A percentile compares a stretch with the other conserved stretches of the same genome.
Evolutionary conservation across 306 rosid genomes (phyloP).

Genomic region (Notholithocarpus densiflorus): DNA sequence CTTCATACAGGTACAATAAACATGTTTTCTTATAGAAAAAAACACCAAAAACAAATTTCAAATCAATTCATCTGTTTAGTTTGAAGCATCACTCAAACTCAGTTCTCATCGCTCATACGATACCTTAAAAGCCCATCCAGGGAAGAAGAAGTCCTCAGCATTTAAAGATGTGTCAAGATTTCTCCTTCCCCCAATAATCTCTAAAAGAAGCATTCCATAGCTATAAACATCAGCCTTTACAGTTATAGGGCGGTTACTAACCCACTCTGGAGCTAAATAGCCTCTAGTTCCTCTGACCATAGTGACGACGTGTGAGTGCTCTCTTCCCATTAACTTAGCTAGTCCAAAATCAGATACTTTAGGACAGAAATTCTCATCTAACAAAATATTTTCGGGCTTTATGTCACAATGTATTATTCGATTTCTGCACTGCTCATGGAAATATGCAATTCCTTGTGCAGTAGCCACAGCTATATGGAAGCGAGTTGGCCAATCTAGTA

Average conservation of each 20-base stretch:
- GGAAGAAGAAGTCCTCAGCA: constrained; percentile 85
- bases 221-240: constrained; percentile 97
- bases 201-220: constrained; percentile 90
- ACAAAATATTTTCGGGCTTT: constrained; percentile 80
- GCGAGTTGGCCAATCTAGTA: constrained; percentile 78
- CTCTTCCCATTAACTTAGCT: constrained; percentile 94
- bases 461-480: constrained; percentile 60
- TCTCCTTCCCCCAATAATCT: constrained; percentile 92
- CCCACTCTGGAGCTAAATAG: constrained; percentile 96
- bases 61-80: too few species aligned
- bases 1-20: not conserved
- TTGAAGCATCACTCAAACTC: too few species aligned
- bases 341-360: constrained; percentile 94
- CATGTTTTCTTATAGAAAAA: too few species aligned
- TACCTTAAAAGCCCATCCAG: constrained; percentile 98
- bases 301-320: constrained; percentile 89
- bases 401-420: constrained; percentile 91
- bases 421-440: constrained; percentile 89
- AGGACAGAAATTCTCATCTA: constrained; percentile 84
- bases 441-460: constrained; percentile 92
- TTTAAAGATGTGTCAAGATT: constrained; percentile 87
- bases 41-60: too few species aligned
- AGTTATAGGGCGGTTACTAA: constrained; percentile 88
- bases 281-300: constrained; percentile 98
- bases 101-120: too few species aligned